A percentile compares a stretch with the other conserved stretches of the same genome.
Conservation (phyloP, 2,329 filamentous ascomycete species). For the Colletotrichum destructivum region DNA sequence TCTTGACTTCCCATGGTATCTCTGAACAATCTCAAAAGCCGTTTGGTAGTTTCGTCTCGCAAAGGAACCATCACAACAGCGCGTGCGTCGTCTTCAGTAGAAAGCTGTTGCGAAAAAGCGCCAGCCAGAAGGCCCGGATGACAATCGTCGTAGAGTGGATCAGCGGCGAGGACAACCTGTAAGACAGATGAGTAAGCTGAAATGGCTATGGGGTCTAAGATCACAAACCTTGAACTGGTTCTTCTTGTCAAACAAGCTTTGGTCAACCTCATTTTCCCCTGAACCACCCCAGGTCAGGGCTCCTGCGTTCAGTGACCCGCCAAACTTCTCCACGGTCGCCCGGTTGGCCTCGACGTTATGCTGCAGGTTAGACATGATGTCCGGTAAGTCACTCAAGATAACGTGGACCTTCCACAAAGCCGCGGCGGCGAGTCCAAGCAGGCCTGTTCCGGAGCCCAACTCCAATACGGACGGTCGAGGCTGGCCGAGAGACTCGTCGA, state of each 20-base stretch:
- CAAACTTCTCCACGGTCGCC: conserved; percentile 65
- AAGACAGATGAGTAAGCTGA: conserved; percentile 2
- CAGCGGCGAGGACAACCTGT: conserved; percentile 84
- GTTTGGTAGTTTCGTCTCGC: conserved; percentile 76
- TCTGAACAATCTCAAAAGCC: conserved; percentile 75
- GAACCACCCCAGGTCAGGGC: conserved; percentile 81
- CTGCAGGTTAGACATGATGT: conserved; percentile 86
- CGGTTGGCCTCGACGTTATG: conserved; percentile 80
- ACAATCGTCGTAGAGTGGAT: conserved; percentile 87
- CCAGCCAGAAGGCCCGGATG: conserved; percentile 83
- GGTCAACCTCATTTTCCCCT: conserved; percentile 59
- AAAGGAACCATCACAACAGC: conserved; percentile 87
- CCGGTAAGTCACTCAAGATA: conserved; percentile 84
- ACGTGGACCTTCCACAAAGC: conserved; percentile 77
- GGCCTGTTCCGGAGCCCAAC: conserved; percentile 89
- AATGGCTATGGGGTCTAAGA: background rate
- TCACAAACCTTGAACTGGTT: conserved; percentile 67
- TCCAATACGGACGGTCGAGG: conserved; percentile 72
- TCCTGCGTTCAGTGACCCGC: conserved; percentile 73
- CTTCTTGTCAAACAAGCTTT: conserved; percentile 58
- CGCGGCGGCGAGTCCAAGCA: conserved; percentile 90
- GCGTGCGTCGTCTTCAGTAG: conserved; percentile 68
- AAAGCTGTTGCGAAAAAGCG: conserved; percentile 79
- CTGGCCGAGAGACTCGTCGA: conserved; percentile 54
- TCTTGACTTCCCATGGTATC: conserved; percentile 70